phyloP scores from a whole-genome alignment of 2,329 filamentous ascomycete species.

The Periconia digitata region DNA sequence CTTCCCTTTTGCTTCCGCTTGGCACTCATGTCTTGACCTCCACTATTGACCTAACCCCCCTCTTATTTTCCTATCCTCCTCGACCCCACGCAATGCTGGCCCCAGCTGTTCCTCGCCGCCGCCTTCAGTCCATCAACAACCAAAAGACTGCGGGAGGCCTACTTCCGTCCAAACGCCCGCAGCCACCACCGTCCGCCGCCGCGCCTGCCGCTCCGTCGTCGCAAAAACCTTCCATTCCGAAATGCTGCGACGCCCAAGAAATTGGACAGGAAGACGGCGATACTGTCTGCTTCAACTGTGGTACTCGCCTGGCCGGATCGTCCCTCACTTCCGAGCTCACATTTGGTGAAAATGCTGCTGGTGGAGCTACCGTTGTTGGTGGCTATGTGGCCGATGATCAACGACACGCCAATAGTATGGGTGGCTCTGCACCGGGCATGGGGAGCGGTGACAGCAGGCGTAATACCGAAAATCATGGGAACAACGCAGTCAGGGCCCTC shows the following conservation, averaged over 20 bases:
- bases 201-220: slow-evolving; percentile 5
- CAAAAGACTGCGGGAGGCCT: slow-evolving; percentile 15
- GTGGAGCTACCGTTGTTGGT: slow-evolving; percentile 88
- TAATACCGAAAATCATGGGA: slow-evolving; percentile 62
- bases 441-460: slow-evolving; percentile 58
- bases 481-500: slow-evolving; percentile 43
- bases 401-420: slow-evolving; percentile 68
- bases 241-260: slow-evolving; percentile 34
- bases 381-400: slow-evolving; percentile 85
- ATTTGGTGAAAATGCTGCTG: slow-evolving; percentile 84
- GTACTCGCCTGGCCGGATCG: slow-evolving; percentile 78
- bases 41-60: neutral
- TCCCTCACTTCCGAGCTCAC: slow-evolving; percentile 91
- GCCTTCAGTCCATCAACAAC: slow-evolving; percentile 28
- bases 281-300: slow-evolving; percentile 71
- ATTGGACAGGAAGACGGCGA: slow-evolving; percentile 23
- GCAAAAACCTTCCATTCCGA: neutral
- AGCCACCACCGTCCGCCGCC: slow-evolving; percentile 14
- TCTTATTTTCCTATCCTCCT: neutral
- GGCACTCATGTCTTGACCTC: slow-evolving; percentile 1
- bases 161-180: slow-evolving; percentile 21
- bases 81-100: neutral
- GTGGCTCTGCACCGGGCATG: slow-evolving; percentile 49
- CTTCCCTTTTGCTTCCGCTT: no score
- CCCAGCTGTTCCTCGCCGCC: slow-evolving; percentile 9